Percentiles rank a stretch among this genome's conserved stretches.
phyloP scores from a whole-genome alignment of 2,329 filamentous ascomycete species.

The Venturia asperata region DNA sequence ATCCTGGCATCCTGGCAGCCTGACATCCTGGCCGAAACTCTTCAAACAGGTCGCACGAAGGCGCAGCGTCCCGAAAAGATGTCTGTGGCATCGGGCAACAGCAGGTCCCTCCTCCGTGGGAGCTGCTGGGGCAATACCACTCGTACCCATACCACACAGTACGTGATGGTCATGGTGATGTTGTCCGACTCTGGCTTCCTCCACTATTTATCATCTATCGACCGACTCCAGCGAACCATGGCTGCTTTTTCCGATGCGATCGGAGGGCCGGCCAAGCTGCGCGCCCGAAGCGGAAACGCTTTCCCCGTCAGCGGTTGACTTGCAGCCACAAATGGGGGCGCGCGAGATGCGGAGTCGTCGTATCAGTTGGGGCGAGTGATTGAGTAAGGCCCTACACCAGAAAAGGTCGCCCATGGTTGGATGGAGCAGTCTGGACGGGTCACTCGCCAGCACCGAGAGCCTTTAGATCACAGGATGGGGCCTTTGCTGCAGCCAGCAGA shows the following conservation, averaged over 20 bases:
- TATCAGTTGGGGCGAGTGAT: slow-evolving; percentile 8
- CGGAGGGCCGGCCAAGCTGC: slow-evolving; percentile 6
- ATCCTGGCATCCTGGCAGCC: too few relatives aligned
- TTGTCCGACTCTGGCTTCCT: neutral
- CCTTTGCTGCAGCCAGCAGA: neutral
- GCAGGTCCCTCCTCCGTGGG: neutral
- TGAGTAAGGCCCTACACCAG: neutral
- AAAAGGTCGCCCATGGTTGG: neutral
- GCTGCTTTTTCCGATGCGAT: neutral
- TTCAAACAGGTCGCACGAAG: slow-evolving; percentile 12
- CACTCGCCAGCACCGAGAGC: neutral
- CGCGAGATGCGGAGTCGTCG: neutral
- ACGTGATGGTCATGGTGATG: neutral
- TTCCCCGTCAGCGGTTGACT: neutral
- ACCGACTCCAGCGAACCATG: neutral
- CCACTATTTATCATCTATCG: too few relatives aligned
- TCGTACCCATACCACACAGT: too few relatives aligned
- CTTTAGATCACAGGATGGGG: neutral
- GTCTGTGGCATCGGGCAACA: neutral
- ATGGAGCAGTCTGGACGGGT: neutral
- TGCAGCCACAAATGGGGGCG: neutral
- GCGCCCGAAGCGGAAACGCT: slow-evolving; percentile 7
- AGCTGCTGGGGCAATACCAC: neutral
- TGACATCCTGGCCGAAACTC: slow-evolving; percentile 9
- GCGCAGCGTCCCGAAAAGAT: slow-evolving; percentile 1